A percentile compares a stretch with the other conserved stretches of the same genome.
These are phyloP conservation scores for Blepharisma japonicum DNA, from an alignment of 73 alveolate species.

Conservation along the genomic window DNA sequence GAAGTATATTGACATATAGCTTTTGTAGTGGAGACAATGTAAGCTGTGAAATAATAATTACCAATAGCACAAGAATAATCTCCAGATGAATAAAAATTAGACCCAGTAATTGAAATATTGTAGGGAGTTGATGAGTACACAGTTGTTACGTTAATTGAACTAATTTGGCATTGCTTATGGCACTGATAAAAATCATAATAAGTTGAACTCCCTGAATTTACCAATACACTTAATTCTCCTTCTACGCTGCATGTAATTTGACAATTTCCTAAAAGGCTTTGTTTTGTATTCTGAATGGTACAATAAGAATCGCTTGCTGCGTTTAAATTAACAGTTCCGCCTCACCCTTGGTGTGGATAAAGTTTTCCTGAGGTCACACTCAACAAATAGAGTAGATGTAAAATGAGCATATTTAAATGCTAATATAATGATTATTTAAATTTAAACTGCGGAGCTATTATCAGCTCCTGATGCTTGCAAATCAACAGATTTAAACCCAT, in stretches of 20 bases:
- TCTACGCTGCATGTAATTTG: neutral
- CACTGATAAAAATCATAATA: neutral
- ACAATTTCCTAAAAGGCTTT: neutral
- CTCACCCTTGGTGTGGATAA: conserved; percentile 10
- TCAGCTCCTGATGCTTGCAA: too few relatives aligned
- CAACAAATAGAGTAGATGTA: too few relatives aligned
- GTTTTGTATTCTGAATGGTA: neutral
- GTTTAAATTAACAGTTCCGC: conserved; percentile 8
- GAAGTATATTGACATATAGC: conserved; percentile 17
- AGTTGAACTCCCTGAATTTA: neutral
- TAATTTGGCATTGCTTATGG: neutral
- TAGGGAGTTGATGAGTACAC: neutral
- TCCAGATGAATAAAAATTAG: neutral
- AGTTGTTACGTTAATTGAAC: neutral
- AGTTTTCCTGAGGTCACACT: neutral
- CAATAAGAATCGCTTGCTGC: neutral
- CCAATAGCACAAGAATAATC: conserved; percentile 11
- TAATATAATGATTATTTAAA: too few relatives aligned
- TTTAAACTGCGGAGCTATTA: too few relatives aligned
- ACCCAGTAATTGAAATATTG: conserved; percentile 12
- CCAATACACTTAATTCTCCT: neutral
- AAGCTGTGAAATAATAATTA: neutral
- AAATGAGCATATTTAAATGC: too few relatives aligned
- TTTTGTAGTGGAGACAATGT: neutral
- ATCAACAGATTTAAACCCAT: too few relatives aligned